Base-by-base conservation (phyloP, 345 rosid genomes). In the Kandelia obovata region DNA sequence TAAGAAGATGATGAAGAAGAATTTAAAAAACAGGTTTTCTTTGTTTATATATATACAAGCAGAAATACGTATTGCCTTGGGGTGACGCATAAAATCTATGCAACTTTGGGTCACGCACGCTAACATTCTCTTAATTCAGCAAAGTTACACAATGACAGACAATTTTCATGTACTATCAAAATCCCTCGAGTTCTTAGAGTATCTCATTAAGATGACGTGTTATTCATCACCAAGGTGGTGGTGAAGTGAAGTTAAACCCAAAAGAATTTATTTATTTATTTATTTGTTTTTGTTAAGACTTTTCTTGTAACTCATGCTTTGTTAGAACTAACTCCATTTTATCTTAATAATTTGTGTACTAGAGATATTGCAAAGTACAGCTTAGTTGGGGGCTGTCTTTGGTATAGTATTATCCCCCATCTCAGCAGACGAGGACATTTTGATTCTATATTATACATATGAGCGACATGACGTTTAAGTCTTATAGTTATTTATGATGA, bases 221-320 rank as follows among this genome's bases (percentile, higher is more conserved):
- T 65, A 76, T 71, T 75, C 73, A 74, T 69, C 73, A 13, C 49
- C 69, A n/a, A 65, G 20, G 27, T 3, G 49, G 49, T 43, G 49
- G 49, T 11, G 80, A 77, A 72, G 79, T 82, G 85, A 76, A 82
- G 83, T 79, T 79, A 77, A 43, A 69, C 69, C 71, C 71, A 60
- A n/a, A 79, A 82, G 81, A 39, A 65, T 73, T 60, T 75, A 11
- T 61, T 6, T 32, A 3, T 32, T 5, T 32, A 4, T 34, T 6
- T 7, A 4, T 31, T 31, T 31, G 3, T 75, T 68, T 72, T 62
- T 64, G 32, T 11, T 15, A 23, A 56, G 51, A 64, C 39, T 55
- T 67, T 62, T 62, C 68, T 71, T 79, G 74, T 47, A n/a, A 39
- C 65, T 52, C 71, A 55, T 69, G 61, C 62, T 75, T 75, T 65